Evolutionary conservation across 1,284 basidiomycete genomes (phyloP).

Genomic region (Ceratobasidium sp.): DNA sequence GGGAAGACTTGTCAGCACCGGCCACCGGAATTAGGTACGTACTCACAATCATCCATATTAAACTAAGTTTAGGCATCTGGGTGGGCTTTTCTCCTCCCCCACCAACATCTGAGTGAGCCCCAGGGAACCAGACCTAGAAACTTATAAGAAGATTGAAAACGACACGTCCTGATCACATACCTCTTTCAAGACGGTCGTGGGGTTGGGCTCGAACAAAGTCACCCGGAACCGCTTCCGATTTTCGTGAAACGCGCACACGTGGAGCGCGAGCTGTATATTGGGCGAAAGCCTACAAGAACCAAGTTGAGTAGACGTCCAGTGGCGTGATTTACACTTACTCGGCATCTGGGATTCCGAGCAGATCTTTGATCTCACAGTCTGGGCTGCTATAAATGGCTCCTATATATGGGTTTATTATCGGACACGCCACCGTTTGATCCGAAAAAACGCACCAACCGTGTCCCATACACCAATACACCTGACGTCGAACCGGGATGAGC

Average conservation of each 20-base stretch:
- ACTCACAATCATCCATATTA: slow-evolving; percentile 42
- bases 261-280: slow-evolving; percentile 38
- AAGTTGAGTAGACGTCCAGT: background rate
- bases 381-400: slow-evolving; percentile 31
- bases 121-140: slow-evolving; percentile 38
- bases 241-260: slow-evolving; percentile 44
- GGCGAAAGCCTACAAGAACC: slow-evolving; percentile 35
- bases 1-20: background rate
- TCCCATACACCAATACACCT: slow-evolving; percentile 41
- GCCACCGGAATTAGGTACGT: background rate
- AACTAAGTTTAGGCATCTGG: slow-evolving; percentile 12
- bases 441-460: slow-evolving; percentile 29
- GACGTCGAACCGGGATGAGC: background rate
- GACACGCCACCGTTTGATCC: background rate
- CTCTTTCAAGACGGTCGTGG: slow-evolving; percentile 27
- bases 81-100: slow-evolving; percentile 41
- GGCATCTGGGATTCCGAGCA: slow-evolving; percentile 32
- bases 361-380: slow-evolving; percentile 23
- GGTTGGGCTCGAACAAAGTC: slow-evolving; percentile 36
- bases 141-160: background rate
- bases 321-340: slow-evolving; percentile 1
- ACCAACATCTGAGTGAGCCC: slow-evolving; percentile 45
- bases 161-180: background rate
- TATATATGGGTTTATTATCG: background rate
- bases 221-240: slow-evolving; percentile 39